Conservation (phyloP, 345 rosid species). For the Acer yangbiense region DNA sequence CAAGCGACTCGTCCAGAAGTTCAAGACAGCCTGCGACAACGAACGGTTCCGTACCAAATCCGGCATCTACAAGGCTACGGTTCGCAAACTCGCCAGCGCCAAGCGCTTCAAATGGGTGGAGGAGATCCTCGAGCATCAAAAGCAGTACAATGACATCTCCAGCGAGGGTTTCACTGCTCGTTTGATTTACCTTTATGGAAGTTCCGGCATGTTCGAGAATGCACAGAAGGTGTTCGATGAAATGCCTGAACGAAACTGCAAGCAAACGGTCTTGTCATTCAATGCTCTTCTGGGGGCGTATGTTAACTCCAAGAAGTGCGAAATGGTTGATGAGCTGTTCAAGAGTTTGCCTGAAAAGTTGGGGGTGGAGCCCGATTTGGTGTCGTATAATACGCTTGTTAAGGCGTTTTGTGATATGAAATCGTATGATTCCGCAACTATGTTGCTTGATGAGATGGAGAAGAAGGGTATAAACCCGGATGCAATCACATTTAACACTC, state of each 20-base stretch:
- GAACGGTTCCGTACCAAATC: conserved; percentile 55
- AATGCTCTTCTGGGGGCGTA: conserved; percentile 63
- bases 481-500: conserved; percentile 57
- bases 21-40: conserved; percentile 49
- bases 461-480: conserved; percentile 49
- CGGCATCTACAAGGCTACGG: conserved; percentile 44
- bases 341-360: conserved; percentile 48
- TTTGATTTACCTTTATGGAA: conserved; percentile 51
- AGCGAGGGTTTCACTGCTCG: conserved; percentile 60
- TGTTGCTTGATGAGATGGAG: conserved; percentile 59
- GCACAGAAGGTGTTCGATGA: conserved; percentile 79
- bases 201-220: conserved; percentile 59
- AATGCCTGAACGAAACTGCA: conserved; percentile 60
- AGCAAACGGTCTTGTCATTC: conserved; percentile 60
- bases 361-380: conserved; percentile 48
- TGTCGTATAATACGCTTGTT: conserved; percentile 56
- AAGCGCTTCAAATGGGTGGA: conserved; percentile 49
- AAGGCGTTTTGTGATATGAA: conserved; percentile 63
- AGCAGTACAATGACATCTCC: conserved; percentile 53
- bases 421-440: conserved; percentile 41
- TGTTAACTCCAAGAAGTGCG: conserved; percentile 53
- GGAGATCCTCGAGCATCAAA: conserved; percentile 73
- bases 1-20: conserved; percentile 57
- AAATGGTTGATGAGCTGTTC: conserved; percentile 40
- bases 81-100: conserved; percentile 66